Conservation (phyloP, 2,329 filamentous ascomycete genomes). For the Aspergillus sergii region DNA sequence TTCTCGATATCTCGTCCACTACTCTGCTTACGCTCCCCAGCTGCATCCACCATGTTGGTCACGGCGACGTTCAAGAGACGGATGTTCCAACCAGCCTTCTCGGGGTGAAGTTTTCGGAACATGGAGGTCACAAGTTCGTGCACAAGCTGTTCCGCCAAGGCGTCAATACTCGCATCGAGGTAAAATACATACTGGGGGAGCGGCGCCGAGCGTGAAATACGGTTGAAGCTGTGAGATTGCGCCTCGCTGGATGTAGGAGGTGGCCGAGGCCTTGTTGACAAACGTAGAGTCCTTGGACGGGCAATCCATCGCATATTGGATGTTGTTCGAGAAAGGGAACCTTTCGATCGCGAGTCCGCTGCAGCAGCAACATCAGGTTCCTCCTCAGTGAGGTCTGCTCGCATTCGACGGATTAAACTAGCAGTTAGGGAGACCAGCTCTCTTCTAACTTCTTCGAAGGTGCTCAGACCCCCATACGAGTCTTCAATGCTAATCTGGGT, state of each 20-base stretch:
- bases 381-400: constrained; percentile 68
- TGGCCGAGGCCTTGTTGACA: constrained; percentile 71
- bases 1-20: constrained; percentile 74
- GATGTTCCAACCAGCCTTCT: constrained; percentile 73
- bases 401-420: constrained; percentile 77
- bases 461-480: constrained; percentile 75
- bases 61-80: constrained; percentile 85
- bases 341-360: not conserved
- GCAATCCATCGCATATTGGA: constrained; percentile 67
- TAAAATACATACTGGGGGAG: constrained; percentile 75
- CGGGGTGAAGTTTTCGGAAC: constrained; percentile 73
- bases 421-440: constrained; percentile 70
- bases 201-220: constrained; percentile 74
- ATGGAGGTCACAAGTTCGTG: constrained; percentile 69
- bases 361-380: constrained; percentile 39
- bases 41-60: constrained; percentile 73
- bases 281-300: constrained; percentile 76
- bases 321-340: constrained; percentile 19
- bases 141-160: constrained; percentile 69
- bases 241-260: constrained; percentile 56
- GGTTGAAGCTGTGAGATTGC: constrained; percentile 62
- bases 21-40: constrained; percentile 54
- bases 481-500: constrained; percentile 94
- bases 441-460: constrained; percentile 62
- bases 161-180: constrained; percentile 59